These are phyloP conservation scores for Ephemerocybe angulata DNA, from an alignment of 768 basidiomycete species.

Conservation along the genomic window DNA sequence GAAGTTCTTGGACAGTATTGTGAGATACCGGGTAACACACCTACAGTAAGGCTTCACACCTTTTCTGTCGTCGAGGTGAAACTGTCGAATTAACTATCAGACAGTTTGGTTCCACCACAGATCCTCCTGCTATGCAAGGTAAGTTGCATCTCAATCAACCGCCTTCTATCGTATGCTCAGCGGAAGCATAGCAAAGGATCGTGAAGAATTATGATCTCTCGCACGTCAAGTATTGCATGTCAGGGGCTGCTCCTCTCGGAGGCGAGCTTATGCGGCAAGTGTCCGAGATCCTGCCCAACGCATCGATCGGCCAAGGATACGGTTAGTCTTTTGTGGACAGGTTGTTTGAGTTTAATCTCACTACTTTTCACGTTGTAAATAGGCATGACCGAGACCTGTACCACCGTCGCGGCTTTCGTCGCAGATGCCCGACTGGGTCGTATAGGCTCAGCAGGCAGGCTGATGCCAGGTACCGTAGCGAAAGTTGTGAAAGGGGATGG, in stretches of 20 bases:
- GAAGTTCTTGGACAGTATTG: conserved; percentile 52
- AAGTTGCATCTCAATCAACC: neutral
- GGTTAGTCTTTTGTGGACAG: conserved; percentile 29
- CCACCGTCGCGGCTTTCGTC: conserved; percentile 47
- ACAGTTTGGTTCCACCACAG: conserved; percentile 63
- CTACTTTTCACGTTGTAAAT: neutral
- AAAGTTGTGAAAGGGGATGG: conserved; percentile 60
- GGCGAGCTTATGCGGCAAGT: conserved; percentile 49
- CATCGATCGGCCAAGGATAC: conserved; percentile 63
- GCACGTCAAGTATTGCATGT: conserved; percentile 49
- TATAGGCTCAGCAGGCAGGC: conserved; percentile 53
- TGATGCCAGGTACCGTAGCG: conserved; percentile 55
- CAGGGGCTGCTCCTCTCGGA: conserved; percentile 63
- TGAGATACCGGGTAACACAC: conserved; percentile 51
- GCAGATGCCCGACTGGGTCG: conserved; percentile 41
- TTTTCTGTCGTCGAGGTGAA: neutral
- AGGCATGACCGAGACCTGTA: conserved; percentile 66
- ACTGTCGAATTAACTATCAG: neutral
- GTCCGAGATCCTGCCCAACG: conserved; percentile 50
- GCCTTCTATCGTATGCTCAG: conserved; percentile 2
- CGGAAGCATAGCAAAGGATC: conserved; percentile 43
- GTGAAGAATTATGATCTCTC: conserved; percentile 47
- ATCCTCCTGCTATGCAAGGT: conserved; percentile 68
- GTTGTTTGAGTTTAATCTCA: neutral
- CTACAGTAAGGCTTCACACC: conserved; percentile 41